These are phyloP conservation scores for Eugenia klotzschiana DNA, from an alignment of 441 rosid genomes.

Conservation along the genomic window DNA sequence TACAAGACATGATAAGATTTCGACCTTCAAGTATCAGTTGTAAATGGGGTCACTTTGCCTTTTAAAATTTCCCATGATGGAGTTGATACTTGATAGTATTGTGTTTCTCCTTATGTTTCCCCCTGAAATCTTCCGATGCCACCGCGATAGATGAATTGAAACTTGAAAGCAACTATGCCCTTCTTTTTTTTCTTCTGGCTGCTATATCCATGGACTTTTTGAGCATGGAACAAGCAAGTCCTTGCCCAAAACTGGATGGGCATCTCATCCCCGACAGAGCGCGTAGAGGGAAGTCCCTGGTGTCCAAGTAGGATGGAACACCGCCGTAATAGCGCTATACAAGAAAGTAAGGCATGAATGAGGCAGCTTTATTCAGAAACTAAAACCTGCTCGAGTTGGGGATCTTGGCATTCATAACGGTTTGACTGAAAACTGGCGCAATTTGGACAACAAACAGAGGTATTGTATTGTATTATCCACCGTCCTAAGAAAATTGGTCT, in stretches of 20 bases:
- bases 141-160: too few relatives aligned
- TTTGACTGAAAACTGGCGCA: background rate
- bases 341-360: background rate
- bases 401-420: background rate
- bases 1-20: background rate
- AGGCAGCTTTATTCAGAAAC: background rate
- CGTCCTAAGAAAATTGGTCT: background rate
- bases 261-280: slow-evolving; percentile 1
- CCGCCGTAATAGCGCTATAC: slow-evolving; percentile 10
- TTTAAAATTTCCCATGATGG: background rate
- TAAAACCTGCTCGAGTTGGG: background rate
- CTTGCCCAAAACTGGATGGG: background rate
- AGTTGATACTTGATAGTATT: background rate
- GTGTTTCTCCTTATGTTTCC: background rate
- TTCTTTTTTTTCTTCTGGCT: background rate
- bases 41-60: background rate
- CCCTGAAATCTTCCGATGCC: background rate
- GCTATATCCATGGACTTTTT: background rate
- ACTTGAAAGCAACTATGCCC: too few relatives aligned
- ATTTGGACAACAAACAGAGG: background rate
- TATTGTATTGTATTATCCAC: background rate
- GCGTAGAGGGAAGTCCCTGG: slow-evolving; percentile 33
- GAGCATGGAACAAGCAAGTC: background rate
- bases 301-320: slow-evolving; percentile 16
- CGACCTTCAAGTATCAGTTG: background rate